phyloP scores from a whole-genome alignment of 2,329 filamentous ascomycete genomes.

The Sporothrix luriei region DNA sequence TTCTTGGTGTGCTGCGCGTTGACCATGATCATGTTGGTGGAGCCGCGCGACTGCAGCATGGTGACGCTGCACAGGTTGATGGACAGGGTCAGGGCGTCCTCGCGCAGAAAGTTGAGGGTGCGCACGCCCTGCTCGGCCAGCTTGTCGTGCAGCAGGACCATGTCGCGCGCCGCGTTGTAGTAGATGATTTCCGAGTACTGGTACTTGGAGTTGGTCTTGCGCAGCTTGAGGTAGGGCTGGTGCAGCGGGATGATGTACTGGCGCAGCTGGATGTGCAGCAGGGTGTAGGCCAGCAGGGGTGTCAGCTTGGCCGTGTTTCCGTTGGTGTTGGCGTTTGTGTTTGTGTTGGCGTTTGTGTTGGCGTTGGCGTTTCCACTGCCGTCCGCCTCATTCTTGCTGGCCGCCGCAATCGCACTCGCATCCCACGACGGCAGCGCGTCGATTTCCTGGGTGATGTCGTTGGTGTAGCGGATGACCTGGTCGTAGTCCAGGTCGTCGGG shows the following conservation, averaged over 20 bases:
- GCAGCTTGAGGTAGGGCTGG: slow-evolving; percentile 62
- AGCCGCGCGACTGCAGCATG: slow-evolving; percentile 61
- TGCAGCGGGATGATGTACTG: slow-evolving; percentile 65
- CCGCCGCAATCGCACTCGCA: slow-evolving; percentile 37
- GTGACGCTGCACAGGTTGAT: slow-evolving; percentile 65
- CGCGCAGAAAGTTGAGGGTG: slow-evolving; percentile 61
- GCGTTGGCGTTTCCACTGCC: slow-evolving; percentile 45
- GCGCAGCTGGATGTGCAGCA: slow-evolving; percentile 62
- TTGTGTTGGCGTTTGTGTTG: slow-evolving; percentile 42
- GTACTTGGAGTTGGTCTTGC: slow-evolving; percentile 62
- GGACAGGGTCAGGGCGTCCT: slow-evolving; percentile 61
- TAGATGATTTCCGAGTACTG: slow-evolving; percentile 66
- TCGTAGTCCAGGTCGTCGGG: slow-evolving; percentile 62
- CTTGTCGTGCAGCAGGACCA: slow-evolving; percentile 64
- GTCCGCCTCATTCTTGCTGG: slow-evolving; percentile 39
- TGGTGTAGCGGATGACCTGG: slow-evolving; percentile 63
- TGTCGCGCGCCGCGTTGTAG: slow-evolving; percentile 64
- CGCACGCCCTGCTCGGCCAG: slow-evolving; percentile 62
- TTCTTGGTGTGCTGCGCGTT: slow-evolving; percentile 62
- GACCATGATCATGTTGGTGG: slow-evolving; percentile 64
- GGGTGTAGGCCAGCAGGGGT: slow-evolving; percentile 60
- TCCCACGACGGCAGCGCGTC: slow-evolving; percentile 63
- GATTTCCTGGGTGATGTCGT: slow-evolving; percentile 63
- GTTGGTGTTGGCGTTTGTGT: slow-evolving; percentile 44
- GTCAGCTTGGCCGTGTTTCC: slow-evolving; percentile 50